Evolutionary conservation across 257 asterid species (phyloP), one percentile per base, ranked within the genome.

Genomic region (Primulina tabacum): DNA sequence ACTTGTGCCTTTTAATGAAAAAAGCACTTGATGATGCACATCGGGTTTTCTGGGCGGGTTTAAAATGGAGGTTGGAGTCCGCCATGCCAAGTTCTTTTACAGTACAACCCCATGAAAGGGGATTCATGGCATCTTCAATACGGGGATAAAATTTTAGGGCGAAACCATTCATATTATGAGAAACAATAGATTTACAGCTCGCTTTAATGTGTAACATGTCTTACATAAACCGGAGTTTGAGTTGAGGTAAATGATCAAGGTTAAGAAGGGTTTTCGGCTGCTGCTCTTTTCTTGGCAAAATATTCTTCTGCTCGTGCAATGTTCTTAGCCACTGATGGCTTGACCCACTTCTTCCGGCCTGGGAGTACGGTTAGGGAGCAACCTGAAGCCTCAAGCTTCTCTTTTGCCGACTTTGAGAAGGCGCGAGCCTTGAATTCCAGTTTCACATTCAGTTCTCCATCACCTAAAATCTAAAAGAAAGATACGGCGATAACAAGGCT

Each of bases 231-330:
- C 2, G 20, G 34, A 3, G 16, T 17, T 43, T 1, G 53, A 43
- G 18, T 50, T 50, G 57, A 50, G 74, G 62, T 72, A 43, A 29
- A 70, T 63, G 75, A 60, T 33, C 20, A 30, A 38, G 71, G 52
- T 29, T 79, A 67, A 40, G 86, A 68, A 60, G 79, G 65, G 64
- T 84, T 5, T 26, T 75, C 89, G 3, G 72, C 72, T 20, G 69
- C 69, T 30, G 94, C 96, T 70, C 86, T 77, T 81, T 92, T 92
- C 90, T 87, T 89, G 24, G 93, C 92, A 74, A 89, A 91, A 74
- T 91, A 91, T 80, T 87, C 95, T 3, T 87, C 82, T 0, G 89
- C 86, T 50, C 21, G 21, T 17, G 57, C 55, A 16, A 50, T 50
- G 72, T 88, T 86, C 84, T 88, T 86, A 29, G 95, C 80, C 2